Conservation (phyloP, 169 alveolate genomes). For the Babesia caballi region DNA sequence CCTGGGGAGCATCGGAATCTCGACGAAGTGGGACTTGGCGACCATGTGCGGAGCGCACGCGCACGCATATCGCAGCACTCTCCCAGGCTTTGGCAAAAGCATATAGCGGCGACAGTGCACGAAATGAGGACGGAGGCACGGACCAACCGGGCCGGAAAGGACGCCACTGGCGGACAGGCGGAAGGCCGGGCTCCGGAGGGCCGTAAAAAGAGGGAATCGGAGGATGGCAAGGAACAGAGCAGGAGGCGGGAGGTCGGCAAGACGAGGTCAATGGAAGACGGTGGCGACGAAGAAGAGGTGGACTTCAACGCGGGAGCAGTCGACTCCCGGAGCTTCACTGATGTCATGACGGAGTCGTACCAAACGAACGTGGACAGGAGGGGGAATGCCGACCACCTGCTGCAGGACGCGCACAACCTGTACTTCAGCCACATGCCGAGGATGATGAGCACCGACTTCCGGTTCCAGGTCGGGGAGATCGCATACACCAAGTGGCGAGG, state of each 20-base stretch:
- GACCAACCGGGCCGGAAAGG: too few relatives aligned
- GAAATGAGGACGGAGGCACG: too few relatives aligned
- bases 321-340: constrained; percentile 1
- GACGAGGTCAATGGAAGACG: background rate
- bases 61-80: too few relatives aligned
- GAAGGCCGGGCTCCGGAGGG: background rate
- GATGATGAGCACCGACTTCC: constrained; percentile 22
- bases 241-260: background rate
- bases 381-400: background rate
- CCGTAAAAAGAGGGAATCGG: background rate
- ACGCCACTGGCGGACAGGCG: too few relatives aligned
- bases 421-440: constrained; percentile 57
- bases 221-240: background rate
- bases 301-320: background rate
- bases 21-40: too few relatives aligned
- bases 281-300: background rate
- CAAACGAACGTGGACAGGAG: constrained; percentile 6
- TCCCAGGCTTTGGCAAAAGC: too few relatives aligned
- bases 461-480: constrained; percentile 60
- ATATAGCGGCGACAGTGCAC: too few relatives aligned
- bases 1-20: too few relatives aligned
- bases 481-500: constrained; percentile 49
- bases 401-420: constrained; percentile 46
- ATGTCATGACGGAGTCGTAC: background rate
- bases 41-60: too few relatives aligned